A percentile compares a stretch with the other conserved stretches of the same genome.
phyloP scores from a whole-genome alignment of 2,329 filamentous ascomycete genomes.

The Paramyrothecium sp. region DNA sequence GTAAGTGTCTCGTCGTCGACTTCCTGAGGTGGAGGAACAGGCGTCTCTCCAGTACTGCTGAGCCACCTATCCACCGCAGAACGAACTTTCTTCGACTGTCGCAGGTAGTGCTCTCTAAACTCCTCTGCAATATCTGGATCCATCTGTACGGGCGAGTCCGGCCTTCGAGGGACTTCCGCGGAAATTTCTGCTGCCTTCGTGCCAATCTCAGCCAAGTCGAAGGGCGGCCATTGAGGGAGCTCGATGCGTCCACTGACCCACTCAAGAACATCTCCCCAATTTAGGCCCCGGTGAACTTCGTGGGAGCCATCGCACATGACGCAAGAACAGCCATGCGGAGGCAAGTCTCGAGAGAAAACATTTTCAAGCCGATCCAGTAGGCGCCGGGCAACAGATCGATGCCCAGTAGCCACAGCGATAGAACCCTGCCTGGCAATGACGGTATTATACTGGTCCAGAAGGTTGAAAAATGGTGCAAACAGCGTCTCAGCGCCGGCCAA shows the following conservation, averaged over 20 bases:
- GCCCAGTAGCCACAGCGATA: conserved; percentile 90
- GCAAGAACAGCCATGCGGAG: conserved; percentile 80
- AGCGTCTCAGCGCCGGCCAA: conserved; percentile 68
- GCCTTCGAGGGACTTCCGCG: conserved; percentile 58
- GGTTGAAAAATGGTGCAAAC: conserved; percentile 78
- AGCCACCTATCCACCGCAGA: conserved; percentile 92
- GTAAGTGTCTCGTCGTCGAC: conserved; percentile 92
- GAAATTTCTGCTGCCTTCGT: conserved; percentile 59
- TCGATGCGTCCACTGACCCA: conserved; percentile 86
- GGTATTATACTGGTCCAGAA: conserved; percentile 81
- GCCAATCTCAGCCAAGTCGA: conserved; percentile 66
- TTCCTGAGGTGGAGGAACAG: conserved; percentile 76
- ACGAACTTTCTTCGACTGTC: conserved; percentile 89
- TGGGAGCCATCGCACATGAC: conserved; percentile 71
- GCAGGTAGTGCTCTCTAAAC: conserved; percentile 87
- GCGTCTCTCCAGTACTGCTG: conserved; percentile 71
- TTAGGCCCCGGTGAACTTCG: conserved; percentile 69
- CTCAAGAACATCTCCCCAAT: conserved; percentile 95
- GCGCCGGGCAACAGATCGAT: conserved; percentile 88
- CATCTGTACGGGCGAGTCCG: conserved; percentile 67
- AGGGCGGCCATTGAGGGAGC: conserved; percentile 85
- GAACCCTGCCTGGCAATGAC: conserved; percentile 85
- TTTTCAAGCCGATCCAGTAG: conserved; percentile 88
- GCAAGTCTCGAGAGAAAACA: conserved; percentile 91
- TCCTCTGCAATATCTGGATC: conserved; percentile 94